These are phyloP conservation scores for Corymbia maculata DNA, from an alignment of 345 rosid genomes.

Conservation along the genomic window DNA sequence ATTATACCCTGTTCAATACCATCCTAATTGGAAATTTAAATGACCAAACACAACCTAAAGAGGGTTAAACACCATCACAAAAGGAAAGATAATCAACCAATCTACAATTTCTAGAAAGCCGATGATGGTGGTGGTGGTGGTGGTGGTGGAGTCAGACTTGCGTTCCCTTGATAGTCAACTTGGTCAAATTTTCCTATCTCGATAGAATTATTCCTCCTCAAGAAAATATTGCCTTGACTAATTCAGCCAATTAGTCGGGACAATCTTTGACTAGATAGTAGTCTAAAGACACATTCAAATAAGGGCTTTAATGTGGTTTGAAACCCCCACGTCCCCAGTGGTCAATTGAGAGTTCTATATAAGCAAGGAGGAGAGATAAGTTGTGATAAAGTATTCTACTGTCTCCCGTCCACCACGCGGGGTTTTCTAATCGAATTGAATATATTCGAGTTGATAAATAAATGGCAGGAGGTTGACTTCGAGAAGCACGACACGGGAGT, in stretches of 20 bases:
- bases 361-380: not conserved
- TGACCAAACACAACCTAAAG: rapidly evolving
- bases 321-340: not conserved
- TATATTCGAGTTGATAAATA: not conserved
- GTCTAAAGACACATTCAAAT: not conserved
- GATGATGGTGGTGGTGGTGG: not conserved
- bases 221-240: not conserved
- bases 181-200: not conserved
- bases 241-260: not conserved
- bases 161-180: not conserved
- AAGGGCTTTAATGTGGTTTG: not conserved
- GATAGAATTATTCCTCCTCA: not conserved
- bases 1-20: rapidly evolving
- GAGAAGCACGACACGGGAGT: not conserved
- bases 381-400: not conserved
- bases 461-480: not conserved
- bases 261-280: not conserved
- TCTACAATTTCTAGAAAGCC: not conserved
- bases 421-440: not conserved
- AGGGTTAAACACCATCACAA: not conserved
- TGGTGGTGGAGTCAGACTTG: not conserved
- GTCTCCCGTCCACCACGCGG: not conserved
- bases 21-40: rapidly evolving
- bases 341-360: not conserved
- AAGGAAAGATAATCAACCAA: not conserved